phyloP scores from a whole-genome alignment of 1,284 basidiomycete species.

The Inonotus hispidus region DNA sequence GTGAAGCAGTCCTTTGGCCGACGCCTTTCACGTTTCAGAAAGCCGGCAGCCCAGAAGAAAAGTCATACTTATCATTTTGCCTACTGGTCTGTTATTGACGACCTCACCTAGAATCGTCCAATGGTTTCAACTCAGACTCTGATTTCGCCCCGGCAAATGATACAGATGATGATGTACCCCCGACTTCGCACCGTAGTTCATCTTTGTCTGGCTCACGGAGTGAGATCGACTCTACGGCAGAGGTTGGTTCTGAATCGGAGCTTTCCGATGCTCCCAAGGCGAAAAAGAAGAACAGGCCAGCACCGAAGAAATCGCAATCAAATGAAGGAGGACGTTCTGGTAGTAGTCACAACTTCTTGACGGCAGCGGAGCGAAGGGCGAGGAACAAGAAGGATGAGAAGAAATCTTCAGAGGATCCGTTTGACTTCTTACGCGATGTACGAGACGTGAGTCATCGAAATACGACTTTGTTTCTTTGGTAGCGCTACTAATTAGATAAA shows the following conservation, averaged over 20 bases:
- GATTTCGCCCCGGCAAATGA: constrained; percentile 26
- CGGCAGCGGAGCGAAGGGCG: constrained; percentile 79
- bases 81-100: neutral
- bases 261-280: constrained; percentile 22
- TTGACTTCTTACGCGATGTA: constrained; percentile 73
- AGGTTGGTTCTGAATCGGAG: constrained; percentile 12
- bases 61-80: neutral
- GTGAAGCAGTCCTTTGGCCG: constrained; percentile 46
- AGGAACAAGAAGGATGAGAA: constrained; percentile 79
- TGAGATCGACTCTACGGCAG: constrained; percentile 11
- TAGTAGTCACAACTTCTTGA: constrained; percentile 55
- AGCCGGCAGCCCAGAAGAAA: constrained; percentile 45
- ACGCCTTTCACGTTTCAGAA: constrained; percentile 59
- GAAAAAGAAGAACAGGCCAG: constrained; percentile 25
- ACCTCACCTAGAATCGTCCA: constrained; percentile 3
- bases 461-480: neutral
- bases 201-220: constrained; percentile 13
- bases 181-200: constrained; percentile 12
- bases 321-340: constrained; percentile 23
- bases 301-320: constrained; percentile 27
- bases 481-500: neutral
- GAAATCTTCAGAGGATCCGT: constrained; percentile 77
- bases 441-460: constrained; percentile 55
- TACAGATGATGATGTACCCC: constrained; percentile 25
- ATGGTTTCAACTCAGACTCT: constrained; percentile 12